Base-by-base conservation (phyloP, 306 rosid species). In the Astragalus glycyphyllos region DNA sequence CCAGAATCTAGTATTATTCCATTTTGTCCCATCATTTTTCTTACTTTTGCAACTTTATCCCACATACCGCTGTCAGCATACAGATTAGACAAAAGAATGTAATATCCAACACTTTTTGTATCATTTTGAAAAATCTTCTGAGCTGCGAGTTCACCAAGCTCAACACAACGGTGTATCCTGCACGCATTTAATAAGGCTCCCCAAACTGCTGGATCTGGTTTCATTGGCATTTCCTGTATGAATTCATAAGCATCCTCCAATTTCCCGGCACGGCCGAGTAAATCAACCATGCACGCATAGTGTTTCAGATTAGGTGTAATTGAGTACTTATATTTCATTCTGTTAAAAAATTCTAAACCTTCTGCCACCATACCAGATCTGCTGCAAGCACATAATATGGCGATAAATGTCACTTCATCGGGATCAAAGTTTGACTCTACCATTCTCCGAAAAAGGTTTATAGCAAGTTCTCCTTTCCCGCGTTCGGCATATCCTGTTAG, bases 101-200 rank as follows among this genome's bases (percentile, higher is more conserved):
- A 93, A 78, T 93, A 93, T 16, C 98, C 96, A 17, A 82, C 85
- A 65, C 86, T 79, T 35, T 64, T 68, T 10, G 80, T 69, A 54
- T 88, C 96, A 58, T 74, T 77, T 62, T 69, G 86, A 58, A 93
- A 90, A 42, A 93, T 85, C 49, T 74, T 69, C 45, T 75, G 59
- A 13, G 92, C 96, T 6, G 96, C 98, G 49, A 88, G 85, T 80
- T 90, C 90, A 44, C 98, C 97, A 37, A 93, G 96, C 65, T 90
- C 93, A 59, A 88, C 84, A 70, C 58, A 26, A 66, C 47, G 80
- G 79, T 90, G 96, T 62, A 90, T 84, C 86, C 89, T 81, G 69
- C 97, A 93, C 4, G 93, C 93, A 69, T 90, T 93, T 71, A 93
- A 65, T 60, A 93, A 83, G 63, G 96, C 98, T 65, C 97, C 98